Conservation (phyloP, 441 rosid species). For the Monsonia emarginata region DNA sequence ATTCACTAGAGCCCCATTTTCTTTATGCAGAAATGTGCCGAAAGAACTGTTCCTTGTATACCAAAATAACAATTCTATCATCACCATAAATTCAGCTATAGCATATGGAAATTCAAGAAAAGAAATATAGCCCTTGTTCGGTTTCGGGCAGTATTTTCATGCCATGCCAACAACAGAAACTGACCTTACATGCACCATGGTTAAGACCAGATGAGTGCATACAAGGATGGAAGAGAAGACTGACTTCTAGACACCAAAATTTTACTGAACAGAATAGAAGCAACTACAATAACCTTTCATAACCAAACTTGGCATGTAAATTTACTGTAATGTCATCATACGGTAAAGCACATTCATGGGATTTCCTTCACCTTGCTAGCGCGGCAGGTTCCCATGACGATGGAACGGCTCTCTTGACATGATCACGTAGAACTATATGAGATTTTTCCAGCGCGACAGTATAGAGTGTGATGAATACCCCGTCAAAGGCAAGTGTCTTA, state of each 20-base stretch:
- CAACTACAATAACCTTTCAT: background rate
- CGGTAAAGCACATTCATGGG: background rate
- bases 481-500: conserved; percentile 88
- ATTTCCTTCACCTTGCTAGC: conserved; percentile 56
- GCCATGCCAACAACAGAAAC: background rate
- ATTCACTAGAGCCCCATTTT: background rate
- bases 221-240: background rate
- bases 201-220: background rate
- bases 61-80: background rate
- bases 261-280: background rate
- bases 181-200: background rate
- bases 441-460: conserved; percentile 80
- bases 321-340: background rate
- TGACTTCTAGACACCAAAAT: background rate
- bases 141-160: background rate
- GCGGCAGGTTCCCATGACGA: conserved; percentile 91
- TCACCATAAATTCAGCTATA: background rate
- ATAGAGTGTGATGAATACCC: conserved; percentile 75
- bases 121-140: background rate
- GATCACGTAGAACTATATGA: conserved; percentile 58
- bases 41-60: background rate
- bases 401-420: conserved; percentile 78
- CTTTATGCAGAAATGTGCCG: background rate
- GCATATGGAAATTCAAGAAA: background rate
- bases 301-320: background rate